phyloP scores from a whole-genome alignment of 2,329 filamentous ascomycete genomes.

The Hypoxylon sp. region DNA sequence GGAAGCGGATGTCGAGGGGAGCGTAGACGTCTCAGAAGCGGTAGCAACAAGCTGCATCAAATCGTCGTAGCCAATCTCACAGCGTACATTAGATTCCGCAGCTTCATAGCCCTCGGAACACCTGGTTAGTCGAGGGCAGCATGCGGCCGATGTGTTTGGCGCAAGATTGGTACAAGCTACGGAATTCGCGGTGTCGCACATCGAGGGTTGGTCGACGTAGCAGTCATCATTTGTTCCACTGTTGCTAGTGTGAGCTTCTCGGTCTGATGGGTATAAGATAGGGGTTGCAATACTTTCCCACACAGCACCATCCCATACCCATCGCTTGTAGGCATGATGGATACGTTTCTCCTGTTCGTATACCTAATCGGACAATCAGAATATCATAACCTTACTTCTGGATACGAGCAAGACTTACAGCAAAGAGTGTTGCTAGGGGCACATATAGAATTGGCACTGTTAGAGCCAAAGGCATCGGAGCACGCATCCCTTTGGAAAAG shows the following conservation, averaged over 20 bases:
- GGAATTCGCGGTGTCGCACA: constrained; percentile 3
- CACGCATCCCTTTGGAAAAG: constrained; percentile 5
- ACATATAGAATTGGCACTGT: constrained; percentile 4
- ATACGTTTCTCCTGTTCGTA: background rate
- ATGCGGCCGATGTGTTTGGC: constrained; percentile 1
- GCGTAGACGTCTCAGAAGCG: constrained; percentile 1
- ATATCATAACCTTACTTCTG: background rate
- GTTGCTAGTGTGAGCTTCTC: background rate
- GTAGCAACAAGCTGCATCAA: constrained; percentile 23
- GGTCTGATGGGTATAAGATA: background rate
- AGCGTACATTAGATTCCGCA: constrained; percentile 4
- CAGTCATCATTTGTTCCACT: constrained; percentile 14
- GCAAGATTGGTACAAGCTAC: constrained; percentile 9
- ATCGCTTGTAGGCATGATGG: constrained; percentile 7
- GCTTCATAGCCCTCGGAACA: constrained; percentile 1
- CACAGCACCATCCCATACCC: constrained; percentile 19
- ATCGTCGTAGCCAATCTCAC: constrained; percentile 14
- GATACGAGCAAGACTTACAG: constrained; percentile 10
- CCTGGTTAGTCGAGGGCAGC: constrained; percentile 8
- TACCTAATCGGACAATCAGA: background rate
- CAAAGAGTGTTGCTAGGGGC: constrained; percentile 9
- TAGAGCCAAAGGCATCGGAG: constrained; percentile 5
- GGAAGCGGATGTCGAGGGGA: background rate
- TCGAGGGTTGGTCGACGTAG: constrained; percentile 18
- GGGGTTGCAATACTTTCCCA: constrained; percentile 18